Percentiles rank a stretch among this genome's conserved stretches.
Evolutionary conservation across 352 stramenopile genomes (phyloP).

Genomic region (Phytophthora europaea): DNA sequence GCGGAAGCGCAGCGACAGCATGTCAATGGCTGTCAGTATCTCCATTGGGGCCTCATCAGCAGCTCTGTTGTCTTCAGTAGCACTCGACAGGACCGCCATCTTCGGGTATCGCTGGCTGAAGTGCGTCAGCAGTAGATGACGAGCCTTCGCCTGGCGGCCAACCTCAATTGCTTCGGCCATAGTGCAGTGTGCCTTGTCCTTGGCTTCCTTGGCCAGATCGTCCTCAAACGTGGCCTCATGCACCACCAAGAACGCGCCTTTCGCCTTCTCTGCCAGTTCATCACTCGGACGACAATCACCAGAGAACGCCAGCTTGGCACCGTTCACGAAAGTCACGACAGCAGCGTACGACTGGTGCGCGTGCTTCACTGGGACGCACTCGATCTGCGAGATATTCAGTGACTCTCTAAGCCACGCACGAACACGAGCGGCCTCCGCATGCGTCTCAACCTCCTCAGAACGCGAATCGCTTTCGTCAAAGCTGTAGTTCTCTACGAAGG

Average conservation of each 20-base stretch:
- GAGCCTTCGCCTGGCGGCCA: conserved; percentile 75
- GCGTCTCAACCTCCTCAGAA: conserved; percentile 32
- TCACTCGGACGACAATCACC: conserved; percentile 95
- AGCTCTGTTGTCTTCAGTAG: conserved; percentile 14
- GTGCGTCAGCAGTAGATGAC: conserved; percentile 96
- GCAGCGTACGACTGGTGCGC: conserved; percentile 92
- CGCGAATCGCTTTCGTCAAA: conserved; percentile 68
- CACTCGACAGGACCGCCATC: conserved; percentile 60
- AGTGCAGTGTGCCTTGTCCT: conserved; percentile 96
- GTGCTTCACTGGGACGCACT: conserved; percentile 90
- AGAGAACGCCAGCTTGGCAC: conserved; percentile 93
- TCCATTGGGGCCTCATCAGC: conserved; percentile 38
- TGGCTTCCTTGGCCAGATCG: conserved; percentile 92
- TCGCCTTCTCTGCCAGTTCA: conserved; percentile 59
- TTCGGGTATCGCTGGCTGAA: conserved; percentile 94
- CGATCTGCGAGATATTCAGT: conserved; percentile 59
- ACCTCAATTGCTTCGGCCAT: conserved; percentile 93
- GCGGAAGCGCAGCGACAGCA: conserved; percentile 79
- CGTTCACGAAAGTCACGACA: conserved; percentile 77
- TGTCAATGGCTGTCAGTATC: conserved; percentile 78
- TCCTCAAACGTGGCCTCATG: conserved; percentile 99
- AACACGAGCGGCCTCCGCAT: conserved; percentile 47
- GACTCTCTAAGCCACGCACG: conserved; percentile 49
- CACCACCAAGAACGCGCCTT: conserved; percentile 92
- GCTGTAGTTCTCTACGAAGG: conserved; percentile 91